These are phyloP conservation scores for Ogataea methylovora DNA, from an alignment of 805 yeast genomes.

Conservation along the genomic window DNA sequence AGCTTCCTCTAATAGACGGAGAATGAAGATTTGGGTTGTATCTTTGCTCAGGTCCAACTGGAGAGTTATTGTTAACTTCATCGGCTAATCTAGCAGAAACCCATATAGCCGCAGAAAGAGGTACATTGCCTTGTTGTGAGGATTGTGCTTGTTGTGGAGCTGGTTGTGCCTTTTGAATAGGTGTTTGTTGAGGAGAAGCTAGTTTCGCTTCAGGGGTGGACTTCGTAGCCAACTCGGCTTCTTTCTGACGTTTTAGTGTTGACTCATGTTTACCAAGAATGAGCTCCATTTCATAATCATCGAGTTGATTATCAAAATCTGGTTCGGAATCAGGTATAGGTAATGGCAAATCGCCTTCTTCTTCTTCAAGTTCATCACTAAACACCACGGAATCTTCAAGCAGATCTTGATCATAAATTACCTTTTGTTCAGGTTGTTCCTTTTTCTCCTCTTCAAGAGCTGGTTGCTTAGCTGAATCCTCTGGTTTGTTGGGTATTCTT, in stretches of 20 bases:
- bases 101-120: slow-evolving; percentile 1
- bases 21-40: slow-evolving; percentile 53
- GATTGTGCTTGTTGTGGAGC: background rate
- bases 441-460: background rate
- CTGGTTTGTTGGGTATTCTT: background rate
- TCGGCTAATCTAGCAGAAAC: slow-evolving; percentile 59
- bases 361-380: slow-evolving; percentile 36
- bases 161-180: background rate
- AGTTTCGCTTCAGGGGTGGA: slow-evolving; percentile 1
- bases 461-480: background rate
- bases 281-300: slow-evolving; percentile 19
- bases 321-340: slow-evolving; percentile 19
- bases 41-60: slow-evolving; percentile 30
- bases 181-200: background rate
- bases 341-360: slow-evolving; percentile 4
- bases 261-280: slow-evolving; percentile 6
- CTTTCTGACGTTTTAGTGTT: too few species aligned
- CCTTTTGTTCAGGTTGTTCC: background rate
- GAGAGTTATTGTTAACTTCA: slow-evolving; percentile 38
- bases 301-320: slow-evolving; percentile 20
- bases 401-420: slow-evolving; percentile 7
- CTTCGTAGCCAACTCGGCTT: background rate
- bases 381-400: slow-evolving; percentile 46
- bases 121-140: background rate
- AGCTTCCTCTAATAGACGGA: slow-evolving; percentile 46